Percentiles rank a stretch among this genome's conserved stretches.
These are phyloP conservation scores for Dentipellis fragilis DNA, from an alignment of 768 basidiomycete species.

Conservation along the genomic window DNA sequence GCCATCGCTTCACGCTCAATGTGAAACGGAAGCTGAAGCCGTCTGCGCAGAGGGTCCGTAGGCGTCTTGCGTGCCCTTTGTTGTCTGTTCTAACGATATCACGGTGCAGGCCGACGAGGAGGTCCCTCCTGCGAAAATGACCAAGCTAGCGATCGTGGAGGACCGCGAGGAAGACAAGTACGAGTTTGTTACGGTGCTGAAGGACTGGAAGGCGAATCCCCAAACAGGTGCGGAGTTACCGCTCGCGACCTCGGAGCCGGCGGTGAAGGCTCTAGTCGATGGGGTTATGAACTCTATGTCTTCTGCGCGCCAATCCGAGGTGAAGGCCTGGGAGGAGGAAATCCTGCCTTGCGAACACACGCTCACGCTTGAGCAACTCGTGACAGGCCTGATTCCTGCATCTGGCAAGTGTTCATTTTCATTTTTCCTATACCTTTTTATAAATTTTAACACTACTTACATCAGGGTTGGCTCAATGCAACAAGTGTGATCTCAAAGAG, in stretches of 20 bases:
- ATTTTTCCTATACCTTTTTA: background rate
- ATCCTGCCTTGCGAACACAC: slow-evolving; percentile 81
- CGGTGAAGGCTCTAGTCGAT: slow-evolving; percentile 50
- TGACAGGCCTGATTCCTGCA: slow-evolving; percentile 37
- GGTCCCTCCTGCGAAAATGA: slow-evolving; percentile 85
- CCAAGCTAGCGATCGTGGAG: slow-evolving; percentile 78
- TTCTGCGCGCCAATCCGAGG: slow-evolving; percentile 86
- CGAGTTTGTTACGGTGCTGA: slow-evolving; percentile 50
- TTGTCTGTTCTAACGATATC: background rate
- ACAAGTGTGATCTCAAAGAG: slow-evolving; percentile 73
- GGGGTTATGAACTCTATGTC: slow-evolving; percentile 75
- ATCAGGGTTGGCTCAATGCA: slow-evolving; percentile 72
- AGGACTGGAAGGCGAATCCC: slow-evolving; percentile 69
- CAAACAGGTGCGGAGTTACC: slow-evolving; percentile 35
- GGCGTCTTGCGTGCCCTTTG: background rate
- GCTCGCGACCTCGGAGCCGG: slow-evolving; percentile 22
- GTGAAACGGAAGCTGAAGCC: slow-evolving; percentile 66
- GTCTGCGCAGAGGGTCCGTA: slow-evolving; percentile 52
- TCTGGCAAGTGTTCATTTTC: slow-evolving; percentile 30
- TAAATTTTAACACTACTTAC: background rate
- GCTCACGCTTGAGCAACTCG: slow-evolving; percentile 39
- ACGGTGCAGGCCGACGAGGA: slow-evolving; percentile 49
- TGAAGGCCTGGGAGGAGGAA: slow-evolving; percentile 98
- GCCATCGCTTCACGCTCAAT: slow-evolving; percentile 72
- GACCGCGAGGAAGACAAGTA: slow-evolving; percentile 88